Base-by-base conservation (phyloP, 2,329 filamentous ascomycete species). In the Phaeosphaeria sp. region DNA sequence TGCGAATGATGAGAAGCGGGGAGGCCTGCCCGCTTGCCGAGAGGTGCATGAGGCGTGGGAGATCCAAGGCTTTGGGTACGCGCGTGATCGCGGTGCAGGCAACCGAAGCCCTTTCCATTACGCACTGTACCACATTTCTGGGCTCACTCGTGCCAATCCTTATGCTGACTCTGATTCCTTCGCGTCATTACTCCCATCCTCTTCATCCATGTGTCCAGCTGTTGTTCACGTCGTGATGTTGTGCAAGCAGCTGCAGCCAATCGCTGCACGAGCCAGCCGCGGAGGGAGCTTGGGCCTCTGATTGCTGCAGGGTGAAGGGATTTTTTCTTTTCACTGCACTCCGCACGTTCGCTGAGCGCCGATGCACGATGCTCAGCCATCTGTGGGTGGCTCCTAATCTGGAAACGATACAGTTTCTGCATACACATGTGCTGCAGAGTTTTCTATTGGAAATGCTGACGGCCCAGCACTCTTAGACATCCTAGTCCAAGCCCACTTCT, bases 71-170 rank as follows among this genome's bases (percentile, higher is more conserved):
- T 46, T 47, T 59, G 50, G 58, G 49, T 56, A 56, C 46, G 55
- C 66, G 64, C 65, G 63, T 69, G 66, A 69, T 63, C 59, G 59
- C 54, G 49, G 50, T 46, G 54, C 55, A 59, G 54, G 59, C 58
- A 54, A 15, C 52, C 50, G 22, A 43, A 47, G 30, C 6, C 52
- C 53, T 52, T 53, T 41, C 46, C 33, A 63, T 62, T 63, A 64
- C 54, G 56, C 50, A 52, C 42, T 43, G 23, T 43, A 60, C 52
- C 52, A 66, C 58, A 48, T 49, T 50, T 39, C 46, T 52, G 47
- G 36, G 48, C 47, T 22, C 22, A 10, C 55, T 10, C 21, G 7
- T 52, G 47, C 13, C 21, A 48, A 39, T 52, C 21, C 47, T 20
- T 18, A 50, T 50, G 21, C 22, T 25, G 44, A 17, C 17, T 7